Conservation (phyloP, 1,139 yeast genomes). For the Kurtzmaniella quercitrusa region DNA sequence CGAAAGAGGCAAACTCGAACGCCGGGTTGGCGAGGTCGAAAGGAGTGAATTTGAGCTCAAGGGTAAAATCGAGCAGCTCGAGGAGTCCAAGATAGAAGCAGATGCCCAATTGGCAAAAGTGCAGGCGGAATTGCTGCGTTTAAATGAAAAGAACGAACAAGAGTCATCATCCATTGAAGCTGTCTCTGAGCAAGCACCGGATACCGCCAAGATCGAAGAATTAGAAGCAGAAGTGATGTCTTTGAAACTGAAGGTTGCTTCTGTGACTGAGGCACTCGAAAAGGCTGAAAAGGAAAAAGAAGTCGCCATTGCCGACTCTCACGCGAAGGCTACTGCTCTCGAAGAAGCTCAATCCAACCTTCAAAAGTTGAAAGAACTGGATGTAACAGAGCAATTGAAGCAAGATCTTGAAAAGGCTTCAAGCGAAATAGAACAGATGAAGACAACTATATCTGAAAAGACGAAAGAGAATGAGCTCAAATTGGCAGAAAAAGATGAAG, state of each 20-base stretch:
- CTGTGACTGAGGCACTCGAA: neutral
- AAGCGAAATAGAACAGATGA: conserved; percentile 15
- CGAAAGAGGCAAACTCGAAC: conserved; percentile 9
- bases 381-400: conserved; percentile 3
- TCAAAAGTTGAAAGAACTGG: neutral
- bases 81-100: conserved; percentile 1
- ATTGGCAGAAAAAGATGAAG: neutral
- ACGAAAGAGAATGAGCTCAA: neutral
- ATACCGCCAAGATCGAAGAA: conserved; percentile 10
- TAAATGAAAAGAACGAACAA: conserved; percentile 10
- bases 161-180: neutral
- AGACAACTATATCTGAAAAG: conserved; percentile 1
- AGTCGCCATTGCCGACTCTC: neutral
- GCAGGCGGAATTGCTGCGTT: neutral
- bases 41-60: conserved; percentile 15
- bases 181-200: conserved; percentile 3
- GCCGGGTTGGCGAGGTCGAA: conserved; percentile 8
- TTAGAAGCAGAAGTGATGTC: neutral
- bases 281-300: conserved; percentile 1
- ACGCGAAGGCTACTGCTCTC: neutral
- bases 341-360: neutral
- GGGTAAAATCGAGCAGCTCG: conserved; percentile 30
- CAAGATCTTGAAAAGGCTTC: conserved; percentile 6
- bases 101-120: conserved; percentile 3
- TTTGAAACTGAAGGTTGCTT: neutral